Base-by-base conservation (phyloP, 768 basidiomycete species). In the Tulasnella sp. region DNA sequence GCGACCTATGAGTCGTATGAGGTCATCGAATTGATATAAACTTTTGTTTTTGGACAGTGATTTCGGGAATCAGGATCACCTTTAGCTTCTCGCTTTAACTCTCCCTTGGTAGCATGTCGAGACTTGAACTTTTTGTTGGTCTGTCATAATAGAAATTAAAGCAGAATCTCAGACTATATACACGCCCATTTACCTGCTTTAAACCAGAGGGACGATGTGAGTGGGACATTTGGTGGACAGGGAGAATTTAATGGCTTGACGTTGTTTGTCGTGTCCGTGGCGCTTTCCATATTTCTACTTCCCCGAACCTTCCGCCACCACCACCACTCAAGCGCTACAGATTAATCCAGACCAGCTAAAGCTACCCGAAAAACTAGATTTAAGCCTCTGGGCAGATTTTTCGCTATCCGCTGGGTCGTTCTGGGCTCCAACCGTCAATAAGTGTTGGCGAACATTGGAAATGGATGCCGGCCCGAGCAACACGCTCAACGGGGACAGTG, bases 51-150 rank as follows among this genome's bases (percentile, higher is more conserved):
- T 47, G 44, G 11, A 17, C 44, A n/a, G 2, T 22, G 26, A 47
- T 8, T 47, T n/a, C 44, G 2, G 44, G 44, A 22, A 19, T 19
- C n/a, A 47, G 44, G 22, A 69, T 41, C 32, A 67, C 68, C 68
- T 29, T 69, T 69, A 16, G 68, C 68, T 16, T 47, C 39, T 36
- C 44, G 34, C 36, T 69, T 69, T 22, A 47, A 26, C 12, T 47
- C 41, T 47, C 42, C 41, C 16, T 69, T 69, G 14, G 68, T 42
- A 12, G 68, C 68, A 69, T 69, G 68, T 37, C 68, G 39, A 34
- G 68, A 44, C 22, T 69, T 69, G 68, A 69, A 69, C 52, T 69
- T 69, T 41, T 69, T 69, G 37, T 69, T 69, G 34, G 39, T 35
- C 68, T 69, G 22, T 35, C 26, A 22, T 29, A 12, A 40, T 22